A percentile compares a stretch with the other conserved stretches of the same genome.
These are phyloP conservation scores for barrel medic (Medicago truncatula) DNA, from an alignment of 306 rosid species.

Conservation along the genomic window MtrunA17r5.0-ANR NC_053044.1:27636001-27636500, in stretches of 20 bases:
- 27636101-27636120: constrained; percentile 56
- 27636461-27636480: not conserved
- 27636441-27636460: not conserved
- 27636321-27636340: constrained; percentile 49
- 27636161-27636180: constrained; percentile 63
- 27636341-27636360: constrained; percentile 55
- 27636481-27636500: not conserved
- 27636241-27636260: constrained; percentile 9
- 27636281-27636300: constrained; percentile 3
- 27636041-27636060: constrained; percentile 75
- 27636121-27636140: constrained; percentile 59
- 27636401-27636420: constrained; percentile 71
- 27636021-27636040: constrained; percentile 75
- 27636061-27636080: constrained; percentile 76
- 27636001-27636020: constrained; percentile 69
- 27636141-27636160: constrained; percentile 71
- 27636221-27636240: constrained; percentile 52
- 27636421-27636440: constrained; percentile 59
- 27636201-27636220: constrained; percentile 64
- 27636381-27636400: constrained; percentile 65
- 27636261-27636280: not conserved
- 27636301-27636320: not conserved
- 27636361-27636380: constrained; percentile 59
- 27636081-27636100: constrained; percentile 69
- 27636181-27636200: constrained; percentile 68